Percentiles rank a stretch among this genome's conserved stretches.
These are phyloP conservation scores for Dichotomopilus funicola DNA, from an alignment of 2,329 filamentous ascomycete species.

Conservation along the genomic window DNA sequence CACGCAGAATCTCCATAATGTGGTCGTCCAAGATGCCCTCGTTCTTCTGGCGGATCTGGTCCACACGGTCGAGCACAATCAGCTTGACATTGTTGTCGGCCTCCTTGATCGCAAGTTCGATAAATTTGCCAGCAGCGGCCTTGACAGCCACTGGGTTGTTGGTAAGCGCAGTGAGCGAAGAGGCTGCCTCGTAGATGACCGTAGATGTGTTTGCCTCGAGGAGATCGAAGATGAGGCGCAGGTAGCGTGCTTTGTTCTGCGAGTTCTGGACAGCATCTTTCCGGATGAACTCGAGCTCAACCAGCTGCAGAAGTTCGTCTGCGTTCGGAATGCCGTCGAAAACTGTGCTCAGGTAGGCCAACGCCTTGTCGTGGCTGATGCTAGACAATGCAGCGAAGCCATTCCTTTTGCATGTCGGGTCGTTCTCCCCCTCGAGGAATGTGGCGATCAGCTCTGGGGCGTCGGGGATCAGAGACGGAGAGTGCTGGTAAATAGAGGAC, in stretches of 20 bases:
- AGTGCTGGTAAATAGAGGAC: conserved; percentile 85
- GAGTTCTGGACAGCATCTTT: conserved; percentile 94
- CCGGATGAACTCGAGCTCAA: conserved; percentile 93
- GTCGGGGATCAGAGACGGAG: conserved; percentile 86
- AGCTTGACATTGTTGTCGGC: conserved; percentile 99
- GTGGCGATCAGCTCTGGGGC: conserved; percentile 84
- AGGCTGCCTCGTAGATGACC: conserved; percentile 95
- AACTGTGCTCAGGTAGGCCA: conserved; percentile 78
- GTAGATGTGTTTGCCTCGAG: conserved; percentile 89
- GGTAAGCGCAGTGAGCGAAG: conserved; percentile 86
- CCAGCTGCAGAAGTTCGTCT: conserved; percentile 86
- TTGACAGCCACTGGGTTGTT: conserved; percentile 97
- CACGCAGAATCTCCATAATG: conserved; percentile 93
- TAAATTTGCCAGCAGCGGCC: conserved; percentile 90
- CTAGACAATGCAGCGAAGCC: conserved; percentile 86
- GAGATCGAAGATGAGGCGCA: conserved; percentile 92
- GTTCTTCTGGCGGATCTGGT: conserved; percentile 66
- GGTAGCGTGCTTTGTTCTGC: conserved; percentile 91
- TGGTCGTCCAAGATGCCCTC: conserved; percentile 83
- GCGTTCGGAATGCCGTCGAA: conserved; percentile 93
- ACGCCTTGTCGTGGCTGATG: conserved; percentile 88
- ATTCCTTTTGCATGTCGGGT: conserved; percentile 95
- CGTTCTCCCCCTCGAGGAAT: conserved; percentile 86
- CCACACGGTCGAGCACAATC: conserved; percentile 88
- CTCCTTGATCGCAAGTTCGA: conserved; percentile 94